Evolutionary conservation across 768 basidiomycete genomes (phyloP), one percentile per base, ranked within the genome.

Genomic region (Filobasidium floriforme): DNA sequence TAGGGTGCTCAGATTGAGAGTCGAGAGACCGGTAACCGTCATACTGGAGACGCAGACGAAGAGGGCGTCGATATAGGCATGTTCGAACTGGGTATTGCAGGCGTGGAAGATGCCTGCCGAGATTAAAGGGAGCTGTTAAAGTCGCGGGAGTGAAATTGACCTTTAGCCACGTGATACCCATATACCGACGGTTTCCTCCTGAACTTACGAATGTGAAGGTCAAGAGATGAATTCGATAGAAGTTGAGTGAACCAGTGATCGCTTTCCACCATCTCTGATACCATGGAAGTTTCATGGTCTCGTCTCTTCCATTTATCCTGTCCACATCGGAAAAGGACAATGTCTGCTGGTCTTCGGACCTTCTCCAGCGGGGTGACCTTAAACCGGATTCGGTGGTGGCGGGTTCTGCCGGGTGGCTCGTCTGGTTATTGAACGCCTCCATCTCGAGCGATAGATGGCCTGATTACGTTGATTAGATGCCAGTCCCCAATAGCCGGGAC

Each of bases 21-120:
- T 76, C 1, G 78, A 77, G 10, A 80, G 72, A 15, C 79, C 79
- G 7, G 73, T 76, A 41, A 79, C 79, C 3, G 78, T 76, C 75
- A 79, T 76, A 1, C 76, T 73, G 15, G 75, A 75, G 63, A 76
- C 74, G 60, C 75, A 76, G 32, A 71, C 67, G 69, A 79, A 79
- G 19, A 80, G 71, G 40, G 74, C 75, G 66, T 80, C 79, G 69
- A 80, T 75, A 65, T 78, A 80, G 41, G 52, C 62, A 63, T 79
- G 78, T 37, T 75, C 73, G 62, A 71, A 74, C n/a, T 69, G 55
- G 19, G 77, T 90, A 82, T 92, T 92, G 79, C 84, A 84, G 28
- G 86, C 90, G 73, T 89, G 96, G 73, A 96, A 85, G 61, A 97
- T 86, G 43, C 80, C 85, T 22, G 89, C 89, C 69, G 85, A 84